phyloP scores from a whole-genome alignment of 352 stramenopile genomes.

The Globisporangium cystogenes region DNA sequence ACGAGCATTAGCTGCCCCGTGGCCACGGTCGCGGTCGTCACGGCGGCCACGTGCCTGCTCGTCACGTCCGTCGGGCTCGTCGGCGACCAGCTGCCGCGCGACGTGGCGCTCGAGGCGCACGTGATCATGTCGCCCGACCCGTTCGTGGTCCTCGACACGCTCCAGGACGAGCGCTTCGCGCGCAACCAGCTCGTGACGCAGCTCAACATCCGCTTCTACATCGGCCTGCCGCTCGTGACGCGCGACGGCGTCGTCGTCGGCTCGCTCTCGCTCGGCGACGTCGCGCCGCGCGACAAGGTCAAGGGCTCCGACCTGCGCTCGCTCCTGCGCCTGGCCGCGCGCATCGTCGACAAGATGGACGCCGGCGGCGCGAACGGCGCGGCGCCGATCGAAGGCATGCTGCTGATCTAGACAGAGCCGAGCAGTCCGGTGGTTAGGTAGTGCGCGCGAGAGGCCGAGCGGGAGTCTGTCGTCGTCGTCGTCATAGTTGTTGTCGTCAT shows the following conservation, averaged over 20 bases:
- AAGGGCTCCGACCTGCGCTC: slow-evolving; percentile 59
- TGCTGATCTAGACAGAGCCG: slow-evolving; percentile 6
- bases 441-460: not conserved
- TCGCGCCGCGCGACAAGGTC: slow-evolving; percentile 49
- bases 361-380: slow-evolving; percentile 16
- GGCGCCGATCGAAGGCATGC: slow-evolving; percentile 15
- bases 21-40: slow-evolving; percentile 64
- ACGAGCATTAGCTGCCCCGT: slow-evolving; percentile 68
- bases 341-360: slow-evolving; percentile 75
- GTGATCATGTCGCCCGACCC: slow-evolving; percentile 71
- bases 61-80: slow-evolving; percentile 70
- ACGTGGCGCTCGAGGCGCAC: slow-evolving; percentile 70
- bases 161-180: slow-evolving; percentile 69
- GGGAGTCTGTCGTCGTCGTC: not conserved
- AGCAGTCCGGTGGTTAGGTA: not conserved
- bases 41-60: slow-evolving; percentile 64
- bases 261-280: slow-evolving; percentile 67
- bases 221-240: slow-evolving; percentile 61
- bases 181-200: slow-evolving; percentile 71
- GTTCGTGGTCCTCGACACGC: slow-evolving; percentile 67
- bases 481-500: slow-evolving; percentile 2
- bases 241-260: slow-evolving; percentile 71
- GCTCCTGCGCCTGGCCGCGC: slow-evolving; percentile 59
- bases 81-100: slow-evolving; percentile 70
- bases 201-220: slow-evolving; percentile 75